Evolutionary conservation across 2,329 filamentous ascomycete genomes (phyloP), one percentile per base, ranked within the genome.

Genomic region (Aspergillus eucalypticola): DNA sequence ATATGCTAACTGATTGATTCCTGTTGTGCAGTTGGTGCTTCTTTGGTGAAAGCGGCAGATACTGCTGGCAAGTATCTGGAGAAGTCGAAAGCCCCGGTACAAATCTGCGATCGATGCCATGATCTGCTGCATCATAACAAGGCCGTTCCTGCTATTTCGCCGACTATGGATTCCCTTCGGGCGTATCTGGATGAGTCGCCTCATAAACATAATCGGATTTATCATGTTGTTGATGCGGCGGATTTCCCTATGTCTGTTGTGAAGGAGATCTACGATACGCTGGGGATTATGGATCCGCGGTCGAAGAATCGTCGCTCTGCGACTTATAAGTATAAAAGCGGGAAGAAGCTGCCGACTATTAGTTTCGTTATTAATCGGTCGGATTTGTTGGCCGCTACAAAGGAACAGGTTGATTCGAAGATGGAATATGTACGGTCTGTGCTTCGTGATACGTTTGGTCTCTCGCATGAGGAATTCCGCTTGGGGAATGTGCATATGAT

Each of bases 171-270:
- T 46, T 88, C 91, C 2, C 87, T 99, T 55, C 87, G 88, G 65
- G 88, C 92, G 64, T 96, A 92, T 15, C 90, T 99, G 55, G 84
- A 88, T 56, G 91, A 96, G 75, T 96, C 94, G 1, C 93, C 93
- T 0, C 88, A 96, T 77, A 90, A 90, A 73, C 86, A 90, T 72
- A 98, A 99, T 70, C 91, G 97, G 76, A 88, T 99, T 62, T 99
- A 98, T 73, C 95, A 99, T 76, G 83, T 99, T 25, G 81, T 99
- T 21, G 95, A 99, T 71, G 94, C 95, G 2, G 95, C 93, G 61
- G 95, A 99, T 76, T 98, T 99, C 65, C 95, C 95, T 19, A 90
- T 99, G 85, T 97, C 95, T 1, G 78, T 99, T 13, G 82, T 98
- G 3, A 91, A 92, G 0, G 86, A 88, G 48, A 84, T 99, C 8